A percentile compares a stretch with the other conserved stretches of the same genome.
Conservation (phyloP, 2,329 filamentous ascomycete genomes). For the Alternaria sp. region DNA sequence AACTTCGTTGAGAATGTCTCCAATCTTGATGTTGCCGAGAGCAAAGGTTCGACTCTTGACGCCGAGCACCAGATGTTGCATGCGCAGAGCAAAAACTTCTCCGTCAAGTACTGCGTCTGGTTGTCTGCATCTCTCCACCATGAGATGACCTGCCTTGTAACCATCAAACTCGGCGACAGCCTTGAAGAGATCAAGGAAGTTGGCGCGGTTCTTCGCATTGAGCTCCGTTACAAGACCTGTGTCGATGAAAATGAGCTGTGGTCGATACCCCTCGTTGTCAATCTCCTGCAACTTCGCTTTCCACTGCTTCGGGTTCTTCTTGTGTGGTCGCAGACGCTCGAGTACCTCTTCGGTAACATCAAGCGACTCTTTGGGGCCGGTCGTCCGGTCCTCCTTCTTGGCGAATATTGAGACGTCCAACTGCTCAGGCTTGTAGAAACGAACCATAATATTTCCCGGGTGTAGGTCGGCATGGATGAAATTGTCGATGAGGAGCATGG, state of each 20-base stretch:
- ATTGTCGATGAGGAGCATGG: conserved; percentile 96
- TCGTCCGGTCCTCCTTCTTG: conserved; percentile 41
- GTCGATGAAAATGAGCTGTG: conserved; percentile 96
- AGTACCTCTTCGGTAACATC: conserved; percentile 91
- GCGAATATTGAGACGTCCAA: conserved; percentile 67
- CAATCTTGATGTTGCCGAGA: conserved; percentile 92
- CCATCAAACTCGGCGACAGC: conserved; percentile 96
- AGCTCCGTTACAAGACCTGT: conserved; percentile 94
- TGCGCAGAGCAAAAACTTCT: conserved; percentile 91
- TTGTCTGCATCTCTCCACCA: conserved; percentile 94
- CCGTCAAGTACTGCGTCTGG: conserved; percentile 87
- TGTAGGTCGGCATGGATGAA: conserved; percentile 97
- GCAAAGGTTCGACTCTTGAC: conserved; percentile 93
- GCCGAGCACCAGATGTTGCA: conserved; percentile 92
- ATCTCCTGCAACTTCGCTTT: conserved; percentile 74
- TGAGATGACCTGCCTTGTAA: conserved; percentile 90
- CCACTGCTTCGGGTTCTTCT: conserved; percentile 74
- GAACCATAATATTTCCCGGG: conserved; percentile 98
- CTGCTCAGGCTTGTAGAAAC: conserved; percentile 86
- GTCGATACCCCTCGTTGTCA: conserved; percentile 85
- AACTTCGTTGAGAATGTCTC: conserved; percentile 90
- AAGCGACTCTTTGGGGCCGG: conserved; percentile 56
- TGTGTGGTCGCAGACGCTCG: conserved; percentile 76
- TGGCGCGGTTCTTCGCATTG: conserved; percentile 81
- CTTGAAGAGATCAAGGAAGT: conserved; percentile 95